Percentiles rank a stretch among this genome's conserved stretches.
phyloP scores from a whole-genome alignment of 2,329 filamentous ascomycete genomes.

The Arthrinium phaeospermum region DNA sequence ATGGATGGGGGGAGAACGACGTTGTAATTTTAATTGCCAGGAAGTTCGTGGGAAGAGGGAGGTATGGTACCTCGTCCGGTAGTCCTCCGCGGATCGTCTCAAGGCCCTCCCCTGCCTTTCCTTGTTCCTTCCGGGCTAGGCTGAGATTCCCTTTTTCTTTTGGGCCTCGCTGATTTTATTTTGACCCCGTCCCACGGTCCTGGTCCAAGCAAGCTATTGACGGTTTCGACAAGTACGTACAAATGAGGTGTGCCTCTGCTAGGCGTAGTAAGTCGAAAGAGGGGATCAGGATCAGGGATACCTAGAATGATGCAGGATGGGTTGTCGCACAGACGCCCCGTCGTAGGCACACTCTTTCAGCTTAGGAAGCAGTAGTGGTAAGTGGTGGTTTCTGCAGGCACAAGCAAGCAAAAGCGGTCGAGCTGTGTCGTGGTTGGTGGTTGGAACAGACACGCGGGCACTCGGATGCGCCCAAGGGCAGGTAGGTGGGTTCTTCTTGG shows the following conservation, averaged over 20 bases:
- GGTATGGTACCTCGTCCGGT: conserved; percentile 24
- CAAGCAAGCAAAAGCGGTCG: neutral
- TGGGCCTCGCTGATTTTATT: neutral
- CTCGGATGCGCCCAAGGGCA: conserved; percentile 5
- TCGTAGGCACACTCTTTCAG: conserved; percentile 9
- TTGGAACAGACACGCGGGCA: conserved; percentile 3
- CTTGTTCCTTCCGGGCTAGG: conserved; percentile 12
- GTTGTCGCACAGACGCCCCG: conserved; percentile 6
- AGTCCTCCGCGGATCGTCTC: conserved; percentile 21
- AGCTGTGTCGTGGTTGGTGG: neutral
- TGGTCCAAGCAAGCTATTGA: conserved; percentile 8
- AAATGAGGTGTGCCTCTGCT: neutral
- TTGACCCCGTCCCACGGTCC: conserved; percentile 12
- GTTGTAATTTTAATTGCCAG: conserved; percentile 31
- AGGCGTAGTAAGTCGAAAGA: conserved; percentile 1
- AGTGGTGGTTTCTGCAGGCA: neutral
- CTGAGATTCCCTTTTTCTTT: conserved; percentile 2
- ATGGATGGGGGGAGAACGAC: conserved; percentile 23
- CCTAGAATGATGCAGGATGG: conserved; percentile 4
- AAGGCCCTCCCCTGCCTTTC: conserved; percentile 19
- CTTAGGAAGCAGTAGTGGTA: neutral
- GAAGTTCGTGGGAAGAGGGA: neutral
- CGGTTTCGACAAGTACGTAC: neutral
- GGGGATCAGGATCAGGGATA: conserved; percentile 11
- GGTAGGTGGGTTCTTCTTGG: neutral